Evolutionary conservation across 345 rosid genomes (phyloP), one percentile per base, ranked within the genome.

Genomic region (Populus pruinosa): DNA sequence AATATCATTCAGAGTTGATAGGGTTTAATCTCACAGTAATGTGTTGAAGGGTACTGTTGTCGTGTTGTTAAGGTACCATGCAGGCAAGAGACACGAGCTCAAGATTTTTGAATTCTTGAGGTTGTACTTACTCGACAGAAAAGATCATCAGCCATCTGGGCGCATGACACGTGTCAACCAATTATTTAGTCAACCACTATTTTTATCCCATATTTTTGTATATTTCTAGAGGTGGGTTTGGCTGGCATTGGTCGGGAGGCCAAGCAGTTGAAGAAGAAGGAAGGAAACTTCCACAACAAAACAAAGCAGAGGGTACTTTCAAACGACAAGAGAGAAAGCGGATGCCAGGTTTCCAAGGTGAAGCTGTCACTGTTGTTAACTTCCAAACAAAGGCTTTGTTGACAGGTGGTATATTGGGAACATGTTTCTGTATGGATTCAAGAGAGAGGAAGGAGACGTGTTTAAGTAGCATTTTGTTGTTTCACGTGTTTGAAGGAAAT

Each of bases 101-200:
- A 7, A 6, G 70, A 35, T 67, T 70, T 25, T 75, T 39, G 7
- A 31, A n/a, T 35, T 25, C 64, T 0, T 64, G 70, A 18, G 73
- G 74, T 27, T 21, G 33, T 29, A 5, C 23, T 47, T 43, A 21
- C 23, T 38, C 5, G 75, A 69, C 66, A 68, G 2, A 25, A 73
- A 14, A 41, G 27, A 43, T 23, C 14, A 7, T 2, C 23, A 21
- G 35, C 69, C 44, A 62, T 25, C 27, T 55, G 49, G 36, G 41
- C 67, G 7, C 27, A 6, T 8, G 61, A 63, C 82, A 76, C 80
- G 82, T 76, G 78, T 50, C 55, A 0, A 2, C 41, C 55, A 11
- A 41, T 1, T 25, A 23, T 39, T 17, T 38, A 23, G 76, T 56
- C 55, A 67, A 39, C 76, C 69, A 55, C 71, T 38, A 23, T 38